These are phyloP conservation scores for Fusarium aywerte DNA, from an alignment of 2,329 filamentous ascomycete genomes.

Conservation along the genomic window DNA sequence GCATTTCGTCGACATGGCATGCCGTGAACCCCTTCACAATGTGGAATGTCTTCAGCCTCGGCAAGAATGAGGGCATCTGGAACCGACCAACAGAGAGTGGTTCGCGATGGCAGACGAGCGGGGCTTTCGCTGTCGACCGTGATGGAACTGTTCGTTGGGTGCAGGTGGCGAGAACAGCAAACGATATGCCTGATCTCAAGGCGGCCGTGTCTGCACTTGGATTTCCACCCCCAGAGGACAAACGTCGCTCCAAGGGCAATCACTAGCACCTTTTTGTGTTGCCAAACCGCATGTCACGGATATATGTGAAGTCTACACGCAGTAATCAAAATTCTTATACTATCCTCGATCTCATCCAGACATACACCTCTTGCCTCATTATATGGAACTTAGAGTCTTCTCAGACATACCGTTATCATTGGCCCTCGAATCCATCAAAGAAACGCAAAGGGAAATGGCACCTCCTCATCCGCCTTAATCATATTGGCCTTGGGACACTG, in stretches of 20 bases:
- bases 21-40: constrained; percentile 69
- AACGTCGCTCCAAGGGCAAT: constrained; percentile 3
- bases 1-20: constrained; percentile 69
- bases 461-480: not conserved
- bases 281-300: not conserved
- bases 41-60: constrained; percentile 67
- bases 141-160: constrained; percentile 48
- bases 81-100: constrained; percentile 73
- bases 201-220: constrained; percentile 46
- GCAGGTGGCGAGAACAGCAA: constrained; percentile 47
- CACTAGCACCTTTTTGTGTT: not conserved
- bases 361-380: not conserved
- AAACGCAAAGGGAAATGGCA: not conserved
- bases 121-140: constrained; percentile 65
- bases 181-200: constrained; percentile 49
- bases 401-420: not conserved
- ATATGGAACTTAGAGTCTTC: not conserved
- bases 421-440: not conserved
- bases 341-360: not conserved
- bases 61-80: constrained; percentile 72
- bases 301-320: not conserved
- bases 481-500: not conserved
- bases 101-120: constrained; percentile 74
- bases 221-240: constrained; percentile 16
- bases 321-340: not conserved